These are phyloP conservation scores for Fraxinus velutina DNA, from an alignment of 305 asterid species.

Conservation along the genomic window DNA sequence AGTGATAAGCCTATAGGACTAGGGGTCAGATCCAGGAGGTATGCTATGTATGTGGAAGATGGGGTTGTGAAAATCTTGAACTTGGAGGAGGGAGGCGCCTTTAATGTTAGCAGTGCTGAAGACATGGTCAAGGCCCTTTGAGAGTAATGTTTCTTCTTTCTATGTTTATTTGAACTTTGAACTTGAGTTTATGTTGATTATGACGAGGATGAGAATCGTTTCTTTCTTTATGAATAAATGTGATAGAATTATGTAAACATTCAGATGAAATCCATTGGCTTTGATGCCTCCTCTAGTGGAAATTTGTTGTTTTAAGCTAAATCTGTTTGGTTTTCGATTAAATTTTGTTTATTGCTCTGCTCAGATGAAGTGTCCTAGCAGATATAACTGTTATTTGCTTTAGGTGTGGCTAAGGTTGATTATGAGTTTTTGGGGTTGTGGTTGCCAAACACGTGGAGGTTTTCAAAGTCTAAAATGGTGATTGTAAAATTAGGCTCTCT, in stretches of 20 bases:
- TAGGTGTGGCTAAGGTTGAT: not conserved
- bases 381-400: not conserved
- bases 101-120: constrained; percentile 92
- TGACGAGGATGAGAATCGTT: not conserved
- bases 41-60: constrained; percentile 77
- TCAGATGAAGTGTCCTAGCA: not conserved
- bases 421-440: not conserved
- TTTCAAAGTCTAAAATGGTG: not conserved
- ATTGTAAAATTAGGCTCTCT: not conserved
- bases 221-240: not conserved
- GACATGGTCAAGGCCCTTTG: constrained; percentile 75
- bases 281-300: not conserved
- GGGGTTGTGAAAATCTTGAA: constrained; percentile 81
- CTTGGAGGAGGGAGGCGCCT: constrained; percentile 95
- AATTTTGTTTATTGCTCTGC: not conserved
- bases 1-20: constrained; percentile 87
- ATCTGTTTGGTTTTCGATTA: not conserved
- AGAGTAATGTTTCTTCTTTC: constrained; percentile 6
- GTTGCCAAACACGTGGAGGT: not conserved
- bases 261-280: not conserved
- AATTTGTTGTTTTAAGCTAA: not conserved
- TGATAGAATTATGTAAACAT: not conserved
- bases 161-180: constrained; percentile 5
- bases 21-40: constrained; percentile 93
- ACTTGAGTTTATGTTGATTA: constrained; percentile 11